Percentiles rank a stretch among this genome's conserved stretches.
phyloP scores from a whole-genome alignment of 495 filamentous ascomycete genomes.

The Daldinia caldariorum region DNA sequence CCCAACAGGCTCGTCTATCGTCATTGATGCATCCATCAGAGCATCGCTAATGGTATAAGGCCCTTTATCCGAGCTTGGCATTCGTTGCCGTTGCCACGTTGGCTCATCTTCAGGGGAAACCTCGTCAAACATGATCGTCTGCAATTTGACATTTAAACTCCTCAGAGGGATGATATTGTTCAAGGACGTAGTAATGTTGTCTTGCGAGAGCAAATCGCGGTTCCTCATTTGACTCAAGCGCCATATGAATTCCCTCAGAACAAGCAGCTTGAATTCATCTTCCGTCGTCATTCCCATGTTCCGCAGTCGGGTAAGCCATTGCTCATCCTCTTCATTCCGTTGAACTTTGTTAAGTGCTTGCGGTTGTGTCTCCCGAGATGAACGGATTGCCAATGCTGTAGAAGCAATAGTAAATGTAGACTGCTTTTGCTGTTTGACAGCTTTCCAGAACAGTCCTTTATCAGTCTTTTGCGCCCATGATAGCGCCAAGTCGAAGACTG shows the following conservation, averaged over 20 bases:
- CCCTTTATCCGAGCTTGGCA: conserved; percentile 50
- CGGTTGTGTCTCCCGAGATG: conserved; percentile 45
- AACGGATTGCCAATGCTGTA: conserved; percentile 51
- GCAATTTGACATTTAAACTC: conserved; percentile 75
- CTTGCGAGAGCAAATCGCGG: conserved; percentile 58
- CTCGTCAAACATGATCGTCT: conserved; percentile 93
- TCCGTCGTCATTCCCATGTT: conserved; percentile 83
- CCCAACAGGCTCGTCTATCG: conserved; percentile 75
- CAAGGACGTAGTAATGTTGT: conserved; percentile 58
- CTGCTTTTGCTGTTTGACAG: conserved; percentile 64
- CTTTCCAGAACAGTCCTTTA: conserved; percentile 85
- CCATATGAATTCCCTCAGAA: conserved; percentile 92
- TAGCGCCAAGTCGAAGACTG: conserved; percentile 83
- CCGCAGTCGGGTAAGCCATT: conserved; percentile 86
- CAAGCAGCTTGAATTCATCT: conserved; percentile 90
- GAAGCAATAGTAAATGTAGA: conserved; percentile 72
- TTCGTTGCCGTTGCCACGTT: conserved; percentile 43
- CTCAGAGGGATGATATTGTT: conserved; percentile 77
- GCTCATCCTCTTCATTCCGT: conserved; percentile 95
- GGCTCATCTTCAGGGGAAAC: conserved; percentile 60
- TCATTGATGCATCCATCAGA: conserved; percentile 89
- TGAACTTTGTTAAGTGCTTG: conserved; percentile 57
- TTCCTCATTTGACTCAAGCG: conserved; percentile 76
- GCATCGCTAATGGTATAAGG: conserved; percentile 89
- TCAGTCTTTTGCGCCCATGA: conserved; percentile 86